A percentile compares a stretch with the other conserved stretches of the same genome.
phyloP scores from a whole-genome alignment of 352 stramenopile genomes.

The Phytophthora macrochlamydospora region DNA sequence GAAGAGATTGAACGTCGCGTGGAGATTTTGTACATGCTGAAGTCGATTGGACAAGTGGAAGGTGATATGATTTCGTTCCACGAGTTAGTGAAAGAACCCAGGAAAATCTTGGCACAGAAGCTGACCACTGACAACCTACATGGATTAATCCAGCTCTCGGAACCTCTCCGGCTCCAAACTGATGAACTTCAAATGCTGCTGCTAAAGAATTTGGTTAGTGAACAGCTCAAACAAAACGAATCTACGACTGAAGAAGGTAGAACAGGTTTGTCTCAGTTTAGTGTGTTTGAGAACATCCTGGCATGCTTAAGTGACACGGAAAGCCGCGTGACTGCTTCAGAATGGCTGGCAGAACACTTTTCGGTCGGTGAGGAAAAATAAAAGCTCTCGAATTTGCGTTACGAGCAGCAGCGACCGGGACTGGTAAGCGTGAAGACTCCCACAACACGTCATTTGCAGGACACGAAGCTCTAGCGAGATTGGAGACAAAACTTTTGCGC shows the following conservation, averaged over 20 bases:
- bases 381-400: constrained; percentile 55
- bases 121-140: constrained; percentile 58
- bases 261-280: constrained; percentile 18
- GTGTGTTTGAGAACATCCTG: constrained; percentile 39
- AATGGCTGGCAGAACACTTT: constrained; percentile 63
- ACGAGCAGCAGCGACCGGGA: constrained; percentile 13
- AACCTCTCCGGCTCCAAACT: constrained; percentile 60
- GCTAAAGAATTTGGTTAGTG: constrained; percentile 70
- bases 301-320: constrained; percentile 40
- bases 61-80: constrained; percentile 59
- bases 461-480: constrained; percentile 30
- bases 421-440: constrained; percentile 6
- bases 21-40: constrained; percentile 62
- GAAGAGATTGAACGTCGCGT: constrained; percentile 68
- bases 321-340: constrained; percentile 49
- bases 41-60: constrained; percentile 23
- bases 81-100: constrained; percentile 62
- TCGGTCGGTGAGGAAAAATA: constrained; percentile 44
- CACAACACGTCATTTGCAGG: constrained; percentile 44
- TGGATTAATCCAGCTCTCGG: constrained; percentile 47
- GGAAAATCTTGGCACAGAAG: constrained; percentile 53
- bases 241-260: not conserved
- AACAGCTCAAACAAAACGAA: constrained; percentile 12
- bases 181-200: constrained; percentile 81
- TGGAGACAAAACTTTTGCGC: constrained; percentile 49